phyloP scores from a whole-genome alignment of 2,329 filamentous ascomycete species.

The Amylocarpus encephaloides region DNA sequence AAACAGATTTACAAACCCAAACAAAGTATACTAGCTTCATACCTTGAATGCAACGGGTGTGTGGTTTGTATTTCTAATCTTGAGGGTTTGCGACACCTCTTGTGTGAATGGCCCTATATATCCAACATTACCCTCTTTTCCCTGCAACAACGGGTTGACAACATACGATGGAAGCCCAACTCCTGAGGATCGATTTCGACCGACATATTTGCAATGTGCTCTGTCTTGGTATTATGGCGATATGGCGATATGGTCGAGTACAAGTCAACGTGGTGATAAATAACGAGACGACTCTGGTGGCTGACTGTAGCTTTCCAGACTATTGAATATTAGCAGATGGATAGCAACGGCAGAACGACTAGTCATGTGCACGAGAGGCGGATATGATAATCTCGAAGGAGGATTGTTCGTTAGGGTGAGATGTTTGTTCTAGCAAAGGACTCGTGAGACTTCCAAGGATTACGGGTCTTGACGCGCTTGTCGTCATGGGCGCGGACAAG shows the following conservation, averaged over 20 bases:
- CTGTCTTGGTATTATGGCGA: background rate
- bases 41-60: conserved; percentile 66
- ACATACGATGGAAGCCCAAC: conserved; percentile 87
- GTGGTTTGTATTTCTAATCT: conserved; percentile 57
- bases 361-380: background rate
- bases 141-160: conserved; percentile 4
- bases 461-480: background rate
- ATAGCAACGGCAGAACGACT: no score
- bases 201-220: conserved; percentile 60
- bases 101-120: conserved; percentile 56
- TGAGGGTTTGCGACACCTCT: conserved; percentile 59
- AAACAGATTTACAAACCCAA: conserved; percentile 20
- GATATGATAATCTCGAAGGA: background rate
- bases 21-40: conserved; percentile 29
- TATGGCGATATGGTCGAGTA: background rate
- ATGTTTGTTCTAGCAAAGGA: background rate
- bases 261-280: conserved; percentile 1
- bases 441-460: conserved; percentile 1
- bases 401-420: background rate
- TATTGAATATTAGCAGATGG: no score
- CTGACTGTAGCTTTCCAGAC: no score
- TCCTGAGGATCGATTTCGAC: conserved; percentile 88
- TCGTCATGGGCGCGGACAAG: background rate
- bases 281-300: background rate
- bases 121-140: conserved; percentile 11